phyloP scores from a whole-genome alignment of 768 basidiomycete genomes.

The Dendrothele bispora region DNA sequence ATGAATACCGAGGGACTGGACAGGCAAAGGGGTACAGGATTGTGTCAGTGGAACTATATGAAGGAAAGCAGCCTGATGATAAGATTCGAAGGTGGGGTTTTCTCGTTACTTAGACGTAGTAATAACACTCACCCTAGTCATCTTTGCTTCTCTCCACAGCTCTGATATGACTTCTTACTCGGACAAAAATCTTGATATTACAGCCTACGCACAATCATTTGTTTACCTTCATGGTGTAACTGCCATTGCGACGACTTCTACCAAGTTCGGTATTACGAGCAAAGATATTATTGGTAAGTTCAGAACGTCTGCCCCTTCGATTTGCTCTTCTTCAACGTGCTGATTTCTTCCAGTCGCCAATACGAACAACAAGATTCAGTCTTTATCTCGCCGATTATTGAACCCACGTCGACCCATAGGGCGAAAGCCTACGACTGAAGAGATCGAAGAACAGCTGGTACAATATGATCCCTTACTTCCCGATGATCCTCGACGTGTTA shows the following conservation, averaged over 20 bases:
- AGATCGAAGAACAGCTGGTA: slow-evolving; percentile 83
- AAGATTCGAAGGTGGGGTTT: slow-evolving; percentile 66
- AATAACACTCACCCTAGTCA: no score
- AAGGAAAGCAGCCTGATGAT: slow-evolving; percentile 65
- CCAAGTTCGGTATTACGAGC: slow-evolving; percentile 84
- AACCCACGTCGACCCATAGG: slow-evolving; percentile 82
- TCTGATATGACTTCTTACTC: slow-evolving; percentile 57
- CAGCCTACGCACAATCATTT: slow-evolving; percentile 68
- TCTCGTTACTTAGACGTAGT: slow-evolving; percentile 24
- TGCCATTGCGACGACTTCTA: slow-evolving; percentile 72
- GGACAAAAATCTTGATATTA: slow-evolving; percentile 49
- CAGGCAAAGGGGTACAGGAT: slow-evolving; percentile 69
- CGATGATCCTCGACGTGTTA: slow-evolving; percentile 58
- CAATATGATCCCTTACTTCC: slow-evolving; percentile 82
- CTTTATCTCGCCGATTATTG: slow-evolving; percentile 69
- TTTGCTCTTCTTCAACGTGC: not conserved
- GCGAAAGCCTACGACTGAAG: slow-evolving; percentile 69
- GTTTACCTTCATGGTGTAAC: slow-evolving; percentile 68
- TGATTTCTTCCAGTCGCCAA: slow-evolving; percentile 62
- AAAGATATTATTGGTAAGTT: slow-evolving; percentile 83
- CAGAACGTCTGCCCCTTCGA: not conserved
- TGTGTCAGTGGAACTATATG: slow-evolving; percentile 87
- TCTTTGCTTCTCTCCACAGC: slow-evolving; percentile 30
- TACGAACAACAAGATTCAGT: slow-evolving; percentile 68
- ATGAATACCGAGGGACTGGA: slow-evolving; percentile 41